Percentiles rank a stretch among this genome's conserved stretches.
Conservation (phyloP, 2,329 filamentous ascomycete species). For the Exophiala mesophila region DNA sequence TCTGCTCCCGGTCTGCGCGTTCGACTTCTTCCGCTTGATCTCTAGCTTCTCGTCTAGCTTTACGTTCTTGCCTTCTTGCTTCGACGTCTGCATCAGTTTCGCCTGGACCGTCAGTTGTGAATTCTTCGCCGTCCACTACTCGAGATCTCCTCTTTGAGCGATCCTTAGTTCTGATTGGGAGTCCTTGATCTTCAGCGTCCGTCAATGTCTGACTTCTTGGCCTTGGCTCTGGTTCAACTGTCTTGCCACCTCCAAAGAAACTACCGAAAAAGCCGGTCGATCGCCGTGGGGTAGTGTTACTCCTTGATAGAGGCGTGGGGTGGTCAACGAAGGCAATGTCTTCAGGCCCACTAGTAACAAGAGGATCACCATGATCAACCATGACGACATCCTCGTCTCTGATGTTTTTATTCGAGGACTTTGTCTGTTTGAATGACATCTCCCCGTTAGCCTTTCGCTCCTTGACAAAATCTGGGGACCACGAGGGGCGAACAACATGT, state of each 20-base stretch:
- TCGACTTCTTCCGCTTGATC: conserved; percentile 38
- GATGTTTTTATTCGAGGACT: conserved; percentile 26
- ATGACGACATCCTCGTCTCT: conserved; percentile 50
- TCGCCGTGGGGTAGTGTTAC: conserved; percentile 60
- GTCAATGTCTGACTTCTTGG: conserved; percentile 23
- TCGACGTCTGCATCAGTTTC: conserved; percentile 56
- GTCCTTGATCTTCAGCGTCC: conserved; percentile 22
- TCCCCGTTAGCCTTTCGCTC: conserved; percentile 23
- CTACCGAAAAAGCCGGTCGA: conserved; percentile 52
- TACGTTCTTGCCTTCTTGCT: conserved; percentile 59
- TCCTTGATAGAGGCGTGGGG: conserved; percentile 53
- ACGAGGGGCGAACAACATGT: conserved; percentile 15
- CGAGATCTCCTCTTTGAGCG: conserved; percentile 37
- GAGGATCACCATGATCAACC: conserved; percentile 48
- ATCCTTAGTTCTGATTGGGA: conserved; percentile 28
- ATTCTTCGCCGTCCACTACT: conserved; percentile 48
- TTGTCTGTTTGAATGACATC: conserved; percentile 27
- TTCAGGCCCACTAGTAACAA: conserved; percentile 44
- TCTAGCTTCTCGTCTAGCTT: conserved; percentile 46
- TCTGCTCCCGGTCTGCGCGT: conserved; percentile 32
- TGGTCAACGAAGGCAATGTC: conserved; percentile 50
- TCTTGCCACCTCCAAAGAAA: conserved; percentile 59
- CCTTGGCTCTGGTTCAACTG: conserved; percentile 26
- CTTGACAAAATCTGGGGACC: conserved; percentile 22
- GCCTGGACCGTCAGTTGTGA: conserved; percentile 41